Base-by-base conservation (phyloP, 305 asterid genomes). In the Solanum chacoense region DNA sequence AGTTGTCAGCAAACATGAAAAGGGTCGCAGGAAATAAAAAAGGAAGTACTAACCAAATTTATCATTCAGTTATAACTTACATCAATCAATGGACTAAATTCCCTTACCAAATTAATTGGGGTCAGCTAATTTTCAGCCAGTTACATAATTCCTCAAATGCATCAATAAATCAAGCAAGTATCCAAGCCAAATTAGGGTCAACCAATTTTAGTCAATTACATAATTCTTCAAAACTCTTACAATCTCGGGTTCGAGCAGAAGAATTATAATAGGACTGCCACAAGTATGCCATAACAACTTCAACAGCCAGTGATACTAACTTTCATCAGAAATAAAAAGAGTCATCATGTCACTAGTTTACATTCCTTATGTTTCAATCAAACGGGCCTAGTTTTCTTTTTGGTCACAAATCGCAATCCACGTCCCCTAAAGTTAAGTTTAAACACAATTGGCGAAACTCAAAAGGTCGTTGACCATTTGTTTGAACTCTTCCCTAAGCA, bases 1-100 rank as follows among this genome's bases (percentile, higher is more conserved):
- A 88, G 75, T 91, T 24, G 74, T 87, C 89, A 88, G 89, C 74
- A 73, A 84, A 85, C 81, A 87, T 86, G 78, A 91, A 72, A 85
- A 35, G 77, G 85, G 38, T 4, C 6, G 40, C 26, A 76, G 36
- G 71, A 75, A 84, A 55, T 20, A 84, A 16, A 31, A 84, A 83
- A 84, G 73, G 31, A 84, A 83, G 31, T 20, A 50, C 24, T 14
- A 55, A 55, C 38, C 86, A 81, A 81, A 42, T 81, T 29, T 50
- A 81, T 81, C 86, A 81, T 45, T 29, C 18, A 29, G 29, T 14
- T 18, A 29, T 18, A 45, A 45, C 40, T 81, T 18, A 81, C 26
- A 29, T 81, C 86, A 81, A 45, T 31, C 29, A 18, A 29, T 20
- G 28, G 72, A 45, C 38, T 45, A 29, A 29, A 36, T 45, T 22